Conservation (phyloP, 225 moss, liverwort and hornwort species). For the Straminergon stramineum region DNA sequence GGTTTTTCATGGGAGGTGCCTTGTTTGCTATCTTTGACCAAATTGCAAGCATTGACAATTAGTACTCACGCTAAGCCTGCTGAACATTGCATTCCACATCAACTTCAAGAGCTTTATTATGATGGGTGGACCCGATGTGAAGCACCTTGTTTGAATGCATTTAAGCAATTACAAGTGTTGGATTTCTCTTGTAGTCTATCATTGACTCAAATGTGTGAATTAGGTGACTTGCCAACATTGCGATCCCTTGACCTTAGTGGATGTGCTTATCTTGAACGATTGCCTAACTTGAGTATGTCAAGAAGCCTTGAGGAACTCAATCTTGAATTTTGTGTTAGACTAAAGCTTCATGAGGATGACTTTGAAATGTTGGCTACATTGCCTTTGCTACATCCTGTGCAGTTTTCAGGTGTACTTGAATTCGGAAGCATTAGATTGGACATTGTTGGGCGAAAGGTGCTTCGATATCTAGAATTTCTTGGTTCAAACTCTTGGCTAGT, state of each 20-base stretch:
- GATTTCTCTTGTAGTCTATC: fast-evolving
- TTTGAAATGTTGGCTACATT: neutral
- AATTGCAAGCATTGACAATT: neutral
- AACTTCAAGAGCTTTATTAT: neutral
- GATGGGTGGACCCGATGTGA: fast-evolving
- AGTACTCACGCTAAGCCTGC: fast-evolving
- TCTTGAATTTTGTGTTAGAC: fast-evolving
- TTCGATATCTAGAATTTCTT: neutral
- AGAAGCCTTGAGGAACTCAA: neutral
- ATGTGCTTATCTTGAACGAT: fast-evolving
- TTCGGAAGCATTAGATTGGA: fast-evolving
- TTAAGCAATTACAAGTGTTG: neutral
- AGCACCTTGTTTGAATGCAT: neutral
- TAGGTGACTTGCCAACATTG: neutral
- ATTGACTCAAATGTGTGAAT: neutral
- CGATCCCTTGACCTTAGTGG: fast-evolving
- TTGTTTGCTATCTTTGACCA: too few relatives aligned
- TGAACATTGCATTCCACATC: neutral
- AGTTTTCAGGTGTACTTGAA: fast-evolving
- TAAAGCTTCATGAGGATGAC: neutral
- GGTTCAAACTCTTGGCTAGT: fast-evolving
- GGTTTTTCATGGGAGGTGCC: too few relatives aligned
- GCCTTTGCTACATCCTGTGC: neutral
- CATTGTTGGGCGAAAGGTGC: neutral
- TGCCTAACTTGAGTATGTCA: neutral